Base-by-base conservation (phyloP, 202 grass and related monocot species). In the Elaeis oleifera region DNA sequence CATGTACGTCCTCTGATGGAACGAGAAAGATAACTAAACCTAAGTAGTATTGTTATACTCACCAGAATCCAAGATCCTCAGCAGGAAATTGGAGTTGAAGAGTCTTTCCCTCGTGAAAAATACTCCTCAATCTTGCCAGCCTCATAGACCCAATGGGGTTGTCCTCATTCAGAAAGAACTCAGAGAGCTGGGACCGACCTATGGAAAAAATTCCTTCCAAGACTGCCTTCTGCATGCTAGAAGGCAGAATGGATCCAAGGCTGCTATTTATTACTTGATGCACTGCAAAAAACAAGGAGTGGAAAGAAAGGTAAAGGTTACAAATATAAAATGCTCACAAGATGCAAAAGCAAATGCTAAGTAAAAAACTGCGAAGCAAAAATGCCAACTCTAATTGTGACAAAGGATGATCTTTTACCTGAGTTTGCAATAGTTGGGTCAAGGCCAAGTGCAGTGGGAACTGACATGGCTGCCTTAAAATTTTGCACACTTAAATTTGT, bases 61-160 rank as follows among this genome's bases (percentile, higher is more conserved):
- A 96, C 92, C 77, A 51, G 62, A 97, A 97, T 19, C 87, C 92
- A 72, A 97, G 92, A 84, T 91, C 92, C 59, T 97, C 87, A 48
- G 87, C 84, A 64, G 88, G 92, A 71, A 97, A 97, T 61, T 97
- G 87, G 16, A 97, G 79, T 61, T 91, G 87, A 19, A 97, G 82
- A 64, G 84, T 97, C 74, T 91, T 89, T 17, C 92, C 92, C 83
- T 91, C 87, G 71, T 86, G 79, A 74, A 97, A 77, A 76, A 97
- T 89, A 61, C 66, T 88, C 73, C 77, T 91, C 51, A 97, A 50
- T 71, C 81, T 91, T 70, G 70, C 74, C 21, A 91, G 62, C 58
- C 87, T 83, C 58, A 74, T 79, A 50, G 78, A 78, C 17, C 92
- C 92, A 14, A 97, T 9, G 1, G 87, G 92, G 8, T 89, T 97